Percentiles rank a stretch among this genome's conserved stretches.
Evolutionary conservation across 2,329 filamentous ascomycete genomes (phyloP).

Genomic region (Scedosporium minutisporum): DNA sequence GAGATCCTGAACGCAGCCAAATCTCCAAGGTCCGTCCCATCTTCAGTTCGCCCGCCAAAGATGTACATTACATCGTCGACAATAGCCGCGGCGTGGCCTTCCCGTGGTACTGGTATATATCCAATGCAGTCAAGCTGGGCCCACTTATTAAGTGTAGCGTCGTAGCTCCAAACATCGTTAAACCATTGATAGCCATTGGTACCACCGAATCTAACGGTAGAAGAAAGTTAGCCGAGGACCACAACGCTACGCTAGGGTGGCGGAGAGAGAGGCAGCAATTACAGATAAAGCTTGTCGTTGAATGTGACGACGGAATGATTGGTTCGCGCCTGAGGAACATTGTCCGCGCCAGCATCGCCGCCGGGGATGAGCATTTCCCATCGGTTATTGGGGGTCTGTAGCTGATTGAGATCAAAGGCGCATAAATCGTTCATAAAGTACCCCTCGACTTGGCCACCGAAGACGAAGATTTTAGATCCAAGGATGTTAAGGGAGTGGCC

Average conservation of each 20-base stretch:
- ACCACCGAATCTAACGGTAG: constrained; percentile 67
- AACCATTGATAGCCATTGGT: constrained; percentile 97
- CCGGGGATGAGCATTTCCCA: constrained; percentile 83
- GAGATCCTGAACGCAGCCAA: constrained; percentile 69
- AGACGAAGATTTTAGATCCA: constrained; percentile 94
- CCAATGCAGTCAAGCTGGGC: constrained; percentile 88
- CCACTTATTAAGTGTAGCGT: constrained; percentile 76
- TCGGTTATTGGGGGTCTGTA: constrained; percentile 81
- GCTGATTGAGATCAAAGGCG: constrained; percentile 88
- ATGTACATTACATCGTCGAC: constrained; percentile 99
- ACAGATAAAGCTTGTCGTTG: constrained; percentile 91
- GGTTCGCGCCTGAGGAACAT: constrained; percentile 75
- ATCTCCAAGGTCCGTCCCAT: constrained; percentile 85
- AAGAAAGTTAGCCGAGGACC: background rate
- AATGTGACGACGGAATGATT: constrained; percentile 90
- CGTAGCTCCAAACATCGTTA: constrained; percentile 97
- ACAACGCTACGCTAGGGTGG: background rate
- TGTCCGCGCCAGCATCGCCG: constrained; percentile 31
- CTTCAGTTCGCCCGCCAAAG: constrained; percentile 90
- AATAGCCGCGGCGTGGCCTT: constrained; percentile 87
- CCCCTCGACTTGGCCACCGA: constrained; percentile 93
- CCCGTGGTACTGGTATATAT: constrained; percentile 86
- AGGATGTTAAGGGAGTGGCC: constrained; percentile 95
- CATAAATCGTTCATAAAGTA: constrained; percentile 97
- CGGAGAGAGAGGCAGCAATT: constrained; percentile 28